Percentiles rank a stretch among this genome's conserved stretches.
Conservation (phyloP, 2,329 filamentous ascomycete genomes). For the Metarhizium guizhouense region DNA sequence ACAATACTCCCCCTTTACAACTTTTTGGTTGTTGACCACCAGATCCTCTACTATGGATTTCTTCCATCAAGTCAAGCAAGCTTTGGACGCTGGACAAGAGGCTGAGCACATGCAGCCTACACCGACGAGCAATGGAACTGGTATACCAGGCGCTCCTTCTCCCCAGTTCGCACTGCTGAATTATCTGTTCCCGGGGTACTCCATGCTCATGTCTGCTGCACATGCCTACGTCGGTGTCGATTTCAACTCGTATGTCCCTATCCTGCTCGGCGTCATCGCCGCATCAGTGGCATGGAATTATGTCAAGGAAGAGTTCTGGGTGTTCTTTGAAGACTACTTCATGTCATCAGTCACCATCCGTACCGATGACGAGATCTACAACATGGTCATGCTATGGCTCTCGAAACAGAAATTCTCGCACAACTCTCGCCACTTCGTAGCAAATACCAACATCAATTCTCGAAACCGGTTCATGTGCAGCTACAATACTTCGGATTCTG, state of each 20-base stretch:
- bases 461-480: conserved; percentile 40
- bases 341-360: conserved; percentile 60
- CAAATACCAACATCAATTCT: conserved; percentile 51
- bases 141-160: conserved; percentile 10
- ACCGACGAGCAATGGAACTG: conserved; percentile 9
- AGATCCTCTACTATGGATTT: conserved; percentile 6
- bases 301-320: conserved; percentile 37
- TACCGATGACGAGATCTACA: conserved; percentile 64
- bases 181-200: conserved; percentile 57
- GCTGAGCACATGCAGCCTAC: conserved; percentile 1
- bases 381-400: conserved; percentile 64
- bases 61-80: not conserved
- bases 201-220: conserved; percentile 42
- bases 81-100: not conserved
- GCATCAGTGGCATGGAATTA: conserved; percentile 45
- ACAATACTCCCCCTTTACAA: too few species aligned
- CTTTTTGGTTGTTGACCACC: not conserved
- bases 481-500: conserved; percentile 34
- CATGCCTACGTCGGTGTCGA: conserved; percentile 52
- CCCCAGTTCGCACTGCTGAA: conserved; percentile 45
- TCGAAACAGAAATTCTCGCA: conserved; percentile 52
- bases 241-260: conserved; percentile 52
- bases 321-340: conserved; percentile 41
- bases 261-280: conserved; percentile 41
- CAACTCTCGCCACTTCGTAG: conserved; percentile 52